Evolutionary conservation across 106 monocot genomes (phyloP).

Genomic region (Ottelia alismoides): DNA sequence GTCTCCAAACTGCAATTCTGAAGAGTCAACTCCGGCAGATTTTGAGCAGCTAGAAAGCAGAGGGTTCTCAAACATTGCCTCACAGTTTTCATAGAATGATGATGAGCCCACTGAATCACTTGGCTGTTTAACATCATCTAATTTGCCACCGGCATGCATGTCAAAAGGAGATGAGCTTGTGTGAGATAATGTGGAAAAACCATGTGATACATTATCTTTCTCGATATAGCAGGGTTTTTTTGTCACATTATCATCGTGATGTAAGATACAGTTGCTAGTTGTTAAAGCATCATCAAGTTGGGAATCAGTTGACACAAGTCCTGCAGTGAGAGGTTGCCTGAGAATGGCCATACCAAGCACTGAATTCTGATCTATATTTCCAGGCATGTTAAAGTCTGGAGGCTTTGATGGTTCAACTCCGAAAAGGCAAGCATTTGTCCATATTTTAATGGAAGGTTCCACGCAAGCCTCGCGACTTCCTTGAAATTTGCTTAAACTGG

Average conservation of each 20-base stretch:
- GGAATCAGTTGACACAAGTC: not conserved
- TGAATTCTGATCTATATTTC: not conserved
- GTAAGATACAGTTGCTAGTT: not conserved
- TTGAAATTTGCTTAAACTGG: not conserved
- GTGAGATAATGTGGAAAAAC: not conserved
- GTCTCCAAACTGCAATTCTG: not conserved
- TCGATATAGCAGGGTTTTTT: not conserved
- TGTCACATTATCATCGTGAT: not conserved
- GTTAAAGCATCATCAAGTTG: not conserved
- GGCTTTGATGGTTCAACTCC: slow-evolving; percentile 96
- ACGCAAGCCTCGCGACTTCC: slow-evolving; percentile 6
- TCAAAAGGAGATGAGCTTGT: too few relatives aligned
- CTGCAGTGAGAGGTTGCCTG: not conserved
- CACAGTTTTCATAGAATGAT: not conserved
- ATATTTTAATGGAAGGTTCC: slow-evolving; percentile 32
- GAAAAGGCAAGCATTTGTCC: slow-evolving; percentile 94
- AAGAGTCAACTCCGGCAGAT: not conserved
- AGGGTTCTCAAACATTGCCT: not conserved
- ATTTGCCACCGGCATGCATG: not conserved
- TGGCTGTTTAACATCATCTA: not conserved
- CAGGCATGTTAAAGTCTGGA: slow-evolving; percentile 32
- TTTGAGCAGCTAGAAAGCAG: not conserved
- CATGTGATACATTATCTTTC: not conserved
- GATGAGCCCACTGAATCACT: not conserved
- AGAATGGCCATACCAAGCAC: not conserved